Percentiles rank a stretch among this genome's conserved stretches.
These are phyloP conservation scores for Simplicillium sp. DNA, from an alignment of 2,329 filamentous ascomycete genomes.

Conservation along the genomic window DNA sequence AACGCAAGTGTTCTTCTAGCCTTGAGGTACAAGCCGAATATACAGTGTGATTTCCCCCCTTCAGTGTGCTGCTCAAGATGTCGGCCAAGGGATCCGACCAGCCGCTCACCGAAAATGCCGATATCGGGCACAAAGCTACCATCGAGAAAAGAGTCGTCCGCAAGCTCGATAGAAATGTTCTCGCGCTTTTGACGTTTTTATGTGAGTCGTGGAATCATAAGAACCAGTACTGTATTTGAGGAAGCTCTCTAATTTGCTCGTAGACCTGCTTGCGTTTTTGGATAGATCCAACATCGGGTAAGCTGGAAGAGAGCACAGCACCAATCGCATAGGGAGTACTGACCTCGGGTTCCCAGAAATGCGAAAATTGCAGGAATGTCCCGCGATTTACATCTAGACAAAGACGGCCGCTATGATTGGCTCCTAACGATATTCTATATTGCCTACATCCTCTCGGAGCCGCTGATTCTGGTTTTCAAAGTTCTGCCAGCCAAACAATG, in stretches of 20 bases:
- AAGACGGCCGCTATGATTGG: conserved; percentile 13
- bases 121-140: too few species aligned
- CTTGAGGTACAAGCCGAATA: too few species aligned
- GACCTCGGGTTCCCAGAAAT: conserved; percentile 6
- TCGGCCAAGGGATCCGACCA: too few species aligned
- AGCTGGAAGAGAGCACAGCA: neutral
- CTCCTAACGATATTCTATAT: conserved; percentile 17
- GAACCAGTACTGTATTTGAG: neutral
- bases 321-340: too few species aligned
- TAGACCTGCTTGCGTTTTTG: conserved; percentile 11
- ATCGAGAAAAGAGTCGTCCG: conserved; percentile 9
- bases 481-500: conserved; percentile 13
- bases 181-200: conserved; percentile 6
- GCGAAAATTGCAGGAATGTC: conserved; percentile 14
- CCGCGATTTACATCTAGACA: conserved; percentile 9
- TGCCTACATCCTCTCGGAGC: conserved; percentile 14
- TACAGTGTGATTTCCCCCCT: too few species aligned
- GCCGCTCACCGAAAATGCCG: too few species aligned
- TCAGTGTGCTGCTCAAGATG: too few species aligned
- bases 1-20: too few species aligned
- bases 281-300: conserved; percentile 13
- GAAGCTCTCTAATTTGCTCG: too few species aligned
- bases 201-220: conserved; percentile 3
- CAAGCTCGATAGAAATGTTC: conserved; percentile 10
- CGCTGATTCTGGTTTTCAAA: conserved; percentile 14